Evolutionary conservation across 75 land plant genomes (phyloP), one percentile per base, ranked within the genome.

Genomic region (Selaginella moellendorffii): DNA sequence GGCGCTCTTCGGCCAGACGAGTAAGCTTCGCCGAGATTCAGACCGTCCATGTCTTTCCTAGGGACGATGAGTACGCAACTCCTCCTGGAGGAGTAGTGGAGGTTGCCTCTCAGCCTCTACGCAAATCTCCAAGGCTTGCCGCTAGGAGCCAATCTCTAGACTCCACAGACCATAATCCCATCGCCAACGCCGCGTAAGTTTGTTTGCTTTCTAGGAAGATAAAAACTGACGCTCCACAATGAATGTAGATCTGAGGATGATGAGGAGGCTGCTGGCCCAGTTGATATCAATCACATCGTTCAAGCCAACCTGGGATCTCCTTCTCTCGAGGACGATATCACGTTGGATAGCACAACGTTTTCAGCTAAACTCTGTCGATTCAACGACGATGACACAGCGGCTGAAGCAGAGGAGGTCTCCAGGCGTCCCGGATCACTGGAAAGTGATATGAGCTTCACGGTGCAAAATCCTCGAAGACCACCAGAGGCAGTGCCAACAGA

Each of bases 1-100:
- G 71, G 29, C 31, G 71, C 24, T 69, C 71, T 12, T 69, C 71
- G 1, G 26, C 42, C 24, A 62, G 71, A 29, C 71, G 71, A 25
- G 71, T 69, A 21, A 69, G 71, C 28, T 69, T 69, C 25, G 71
- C 69, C 21, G 71, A 69, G 53, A 42, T 20, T 62, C 46, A 62
- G 42, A 59, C 71, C 28, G 61, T 69, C 26, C 71, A 69, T 29
- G 71, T 69, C 0, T 69, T 69, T 27, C 63, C 63, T 1, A 58
- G 71, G 30, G 71, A 69, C 46, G 71, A 69, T 29, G 71, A 69
- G 14, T 69, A 69, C 24, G 71, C 59, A 63, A 69, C 71, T n/a
- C 71, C 71, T 24, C 71, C 71, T 1, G 71, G 61, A 36, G 71
- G 63, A 19, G 61, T 63, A 17, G 31, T 26, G 52, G 31, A 31